These are phyloP conservation scores for Chaetomium fimeti DNA, from an alignment of 495 filamentous ascomycete genomes.

Conservation along the genomic window DNA sequence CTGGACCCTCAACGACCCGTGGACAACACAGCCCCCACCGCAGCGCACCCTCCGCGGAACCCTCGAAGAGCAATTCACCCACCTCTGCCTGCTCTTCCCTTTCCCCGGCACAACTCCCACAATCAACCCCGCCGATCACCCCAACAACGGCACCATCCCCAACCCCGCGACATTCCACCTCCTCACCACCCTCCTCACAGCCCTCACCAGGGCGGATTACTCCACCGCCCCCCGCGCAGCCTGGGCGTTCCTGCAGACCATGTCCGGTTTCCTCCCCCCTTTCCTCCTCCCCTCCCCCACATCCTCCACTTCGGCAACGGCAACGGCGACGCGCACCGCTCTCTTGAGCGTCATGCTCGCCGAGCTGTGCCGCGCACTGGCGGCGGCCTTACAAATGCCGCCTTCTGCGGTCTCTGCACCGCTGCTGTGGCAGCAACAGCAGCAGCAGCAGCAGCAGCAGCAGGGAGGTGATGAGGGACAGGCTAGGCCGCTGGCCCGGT, in stretches of 20 bases:
- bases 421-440: no score
- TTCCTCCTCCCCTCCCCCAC: no score
- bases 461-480: not conserved
- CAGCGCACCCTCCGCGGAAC: not conserved
- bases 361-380: constrained; percentile 27
- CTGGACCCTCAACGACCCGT: constrained; percentile 16
- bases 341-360: constrained; percentile 20
- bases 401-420: no score
- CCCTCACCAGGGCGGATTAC: constrained; percentile 21
- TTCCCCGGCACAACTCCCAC: not conserved
- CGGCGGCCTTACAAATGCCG: not conserved
- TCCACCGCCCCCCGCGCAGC: not conserved
- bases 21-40: not conserved
- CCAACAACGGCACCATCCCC: not conserved
- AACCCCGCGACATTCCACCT: not conserved
- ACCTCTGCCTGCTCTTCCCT: constrained; percentile 20
- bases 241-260: constrained; percentile 22
- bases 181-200: constrained; percentile 11
- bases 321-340: not conserved
- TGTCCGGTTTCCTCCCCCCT: not conserved
- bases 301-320: no score
- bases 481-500: not conserved
- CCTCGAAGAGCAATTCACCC: constrained; percentile 17
- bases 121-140: not conserved
- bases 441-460: not conserved